These are phyloP conservation scores for Salix caprea DNA, from an alignment of 345 rosid species.

Conservation along the genomic window DNA sequence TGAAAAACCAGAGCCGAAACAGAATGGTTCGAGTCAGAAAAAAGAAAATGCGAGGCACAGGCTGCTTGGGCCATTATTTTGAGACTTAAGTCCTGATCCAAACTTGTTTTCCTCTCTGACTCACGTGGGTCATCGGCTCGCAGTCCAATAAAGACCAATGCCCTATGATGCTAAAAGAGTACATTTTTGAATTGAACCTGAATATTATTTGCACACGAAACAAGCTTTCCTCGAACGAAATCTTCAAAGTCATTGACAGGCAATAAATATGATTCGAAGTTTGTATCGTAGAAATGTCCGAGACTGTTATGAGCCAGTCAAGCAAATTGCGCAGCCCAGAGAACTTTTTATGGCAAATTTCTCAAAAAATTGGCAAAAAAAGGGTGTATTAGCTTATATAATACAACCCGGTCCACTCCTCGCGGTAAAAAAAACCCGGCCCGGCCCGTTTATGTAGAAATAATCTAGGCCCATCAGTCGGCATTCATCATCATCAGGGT, in stretches of 20 bases:
- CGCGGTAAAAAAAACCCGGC: too few relatives aligned
- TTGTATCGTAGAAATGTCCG: background rate
- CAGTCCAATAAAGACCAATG: background rate
- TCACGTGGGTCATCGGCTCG: background rate
- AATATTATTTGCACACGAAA: background rate
- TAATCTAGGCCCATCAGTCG: background rate
- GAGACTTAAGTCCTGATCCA: background rate
- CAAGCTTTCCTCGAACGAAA: background rate
- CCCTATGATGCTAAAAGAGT: background rate
- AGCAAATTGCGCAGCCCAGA: background rate
- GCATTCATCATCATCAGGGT: background rate
- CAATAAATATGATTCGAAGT: background rate
- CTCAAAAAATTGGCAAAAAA: too few relatives aligned
- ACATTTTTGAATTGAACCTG: background rate
- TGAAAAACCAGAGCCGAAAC: background rate
- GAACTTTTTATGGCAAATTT: background rate
- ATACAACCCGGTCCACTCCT: too few relatives aligned
- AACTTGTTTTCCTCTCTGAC: background rate
- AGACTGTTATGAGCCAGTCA: background rate
- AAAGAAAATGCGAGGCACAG: background rate
- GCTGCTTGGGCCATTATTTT: background rate
- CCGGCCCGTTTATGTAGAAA: too few relatives aligned
- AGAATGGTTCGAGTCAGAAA: background rate
- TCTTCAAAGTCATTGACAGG: background rate
- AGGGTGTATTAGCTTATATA: too few relatives aligned